These are phyloP conservation scores for Aspergillus sp. DNA, from an alignment of 2,329 filamentous ascomycete species.

Conservation along the genomic window DNA sequence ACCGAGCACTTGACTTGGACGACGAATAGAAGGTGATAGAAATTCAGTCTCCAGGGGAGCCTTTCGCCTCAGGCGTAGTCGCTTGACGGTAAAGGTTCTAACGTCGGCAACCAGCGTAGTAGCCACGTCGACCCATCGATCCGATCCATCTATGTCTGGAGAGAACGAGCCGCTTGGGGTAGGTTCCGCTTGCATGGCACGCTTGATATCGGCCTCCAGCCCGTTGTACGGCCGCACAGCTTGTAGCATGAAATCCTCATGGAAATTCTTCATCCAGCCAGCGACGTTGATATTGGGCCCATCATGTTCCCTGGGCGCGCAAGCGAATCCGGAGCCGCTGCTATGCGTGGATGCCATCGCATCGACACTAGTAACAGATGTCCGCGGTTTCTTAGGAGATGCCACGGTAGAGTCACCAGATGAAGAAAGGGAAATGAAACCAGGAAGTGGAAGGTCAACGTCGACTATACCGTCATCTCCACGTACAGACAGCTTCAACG, in stretches of 20 bases:
- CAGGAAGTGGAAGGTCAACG: conserved; percentile 51
- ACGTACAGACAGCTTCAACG: conserved; percentile 49
- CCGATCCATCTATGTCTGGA: conserved; percentile 24
- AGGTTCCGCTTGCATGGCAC: conserved; percentile 51
- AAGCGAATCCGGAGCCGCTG: conserved; percentile 30
- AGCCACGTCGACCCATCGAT: conserved; percentile 52
- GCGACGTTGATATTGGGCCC: conserved; percentile 50
- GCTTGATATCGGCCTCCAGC: conserved; percentile 49
- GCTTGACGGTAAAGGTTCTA: conserved; percentile 49
- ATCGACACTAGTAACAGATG: conserved; percentile 48
- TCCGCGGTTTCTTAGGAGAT: conserved; percentile 38
- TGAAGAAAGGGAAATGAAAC: conserved; percentile 42
- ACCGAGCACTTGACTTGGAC: conserved; percentile 20
- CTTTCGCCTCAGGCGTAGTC: conserved; percentile 47
- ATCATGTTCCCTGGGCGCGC: conserved; percentile 29
- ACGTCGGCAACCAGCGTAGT: conserved; percentile 53
- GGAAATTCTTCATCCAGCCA: conserved; percentile 51
- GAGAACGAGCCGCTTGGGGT: conserved; percentile 35
- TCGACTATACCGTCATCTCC: conserved; percentile 55
- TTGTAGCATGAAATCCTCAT: conserved; percentile 55
- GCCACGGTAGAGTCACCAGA: conserved; percentile 40
- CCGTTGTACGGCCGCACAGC: conserved; percentile 49
- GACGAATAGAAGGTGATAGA: conserved; percentile 15
- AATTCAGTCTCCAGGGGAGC: conserved; percentile 22
- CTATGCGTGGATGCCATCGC: conserved; percentile 41